Base-by-base conservation (phyloP, 306 rosid genomes). In the Mimosa bimucronata region DNA sequence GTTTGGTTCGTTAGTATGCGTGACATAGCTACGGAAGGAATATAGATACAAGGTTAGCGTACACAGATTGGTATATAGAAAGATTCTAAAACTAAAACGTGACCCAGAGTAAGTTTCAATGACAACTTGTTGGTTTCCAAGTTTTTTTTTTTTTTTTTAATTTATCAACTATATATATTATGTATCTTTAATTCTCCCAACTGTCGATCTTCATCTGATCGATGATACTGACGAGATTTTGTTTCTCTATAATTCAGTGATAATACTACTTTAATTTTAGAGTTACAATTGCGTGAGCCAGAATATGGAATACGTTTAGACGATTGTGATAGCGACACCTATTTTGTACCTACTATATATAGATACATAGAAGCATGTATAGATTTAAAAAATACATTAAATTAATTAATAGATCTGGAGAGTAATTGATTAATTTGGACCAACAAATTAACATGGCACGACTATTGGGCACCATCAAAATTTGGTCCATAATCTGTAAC, bases 61-160 rank as follows among this genome's bases (percentile, higher is more conserved):
- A 41, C 79, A 70, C 67, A 58, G 28, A n/a, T 70, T 45, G 66
- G 61, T 70, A 58, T 41, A 77, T 69, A 19, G 40, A 71, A 61
- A 62, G 67, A 77, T 77, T 71, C 41, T 61, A 52, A 77, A 77
- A 34, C 10, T 44, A 70, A 52, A 71, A 62, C 82, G 72, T 74
- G 82, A 55, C 44, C 31, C 62, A 37, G 80, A 57, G 65, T 44
- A 74, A 34, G 66, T 64, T 77, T 38, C 26, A 38, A 30, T 7
- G 61, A 18, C 62, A 21, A 65, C 29, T 72, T 31, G 37, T n/a
- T 75, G 71, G 30, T 34, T 72, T 66, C 31, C 42, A 29, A 40
- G 26, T 34, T 46, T 31, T 48, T 73, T 34, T 8, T 18, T 53
- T 26, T n/a, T n/a, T n/a, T 5, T 50, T 52, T 19, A 19, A 52